Percentiles rank a stretch among this genome's conserved stretches.
Conservation (phyloP, 2,329 filamentous ascomycete species). For the Fusarium virguliforme region DNA sequence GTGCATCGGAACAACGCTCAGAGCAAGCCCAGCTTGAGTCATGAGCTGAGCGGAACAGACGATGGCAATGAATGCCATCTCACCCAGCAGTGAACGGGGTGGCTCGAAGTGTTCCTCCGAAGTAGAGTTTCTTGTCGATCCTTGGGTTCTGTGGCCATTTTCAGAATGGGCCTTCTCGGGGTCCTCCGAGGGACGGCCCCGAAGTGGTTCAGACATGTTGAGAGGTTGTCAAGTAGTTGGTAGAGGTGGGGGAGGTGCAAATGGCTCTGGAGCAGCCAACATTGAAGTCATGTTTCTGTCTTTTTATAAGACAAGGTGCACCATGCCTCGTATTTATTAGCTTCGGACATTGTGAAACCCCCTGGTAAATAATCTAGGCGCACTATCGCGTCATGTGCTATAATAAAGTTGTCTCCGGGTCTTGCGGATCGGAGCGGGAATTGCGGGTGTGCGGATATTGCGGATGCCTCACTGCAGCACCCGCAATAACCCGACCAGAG, state of each 20-base stretch:
- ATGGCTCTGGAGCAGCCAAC: neutral
- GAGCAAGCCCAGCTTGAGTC: conserved; percentile 42
- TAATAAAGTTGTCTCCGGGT: neutral
- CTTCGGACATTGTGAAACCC: neutral
- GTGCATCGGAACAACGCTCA: conserved; percentile 52
- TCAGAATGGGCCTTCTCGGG: conserved; percentile 2
- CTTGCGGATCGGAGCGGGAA: conserved; percentile 1
- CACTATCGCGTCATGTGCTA: neutral
- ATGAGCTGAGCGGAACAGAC: conserved; percentile 47
- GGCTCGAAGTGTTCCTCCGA: conserved; percentile 4
- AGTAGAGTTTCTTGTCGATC: neutral
- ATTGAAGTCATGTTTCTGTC: neutral
- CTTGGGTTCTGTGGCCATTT: neutral
- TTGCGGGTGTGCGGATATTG: conserved; percentile 7
- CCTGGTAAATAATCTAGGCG: conserved; percentile 2
- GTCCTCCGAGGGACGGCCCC: neutral
- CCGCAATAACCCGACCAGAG: conserved; percentile 3
- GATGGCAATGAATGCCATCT: conserved; percentile 27
- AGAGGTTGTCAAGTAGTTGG: neutral
- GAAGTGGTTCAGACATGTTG: neutral
- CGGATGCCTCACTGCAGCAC: neutral
- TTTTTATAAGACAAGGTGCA: neutral
- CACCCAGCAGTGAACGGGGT: conserved; percentile 14
- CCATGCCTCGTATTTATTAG: conserved; percentile 5
- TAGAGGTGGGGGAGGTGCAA: no score